Evolutionary conservation across 805 yeast genomes (phyloP).

Genomic region (Debaryomyces tyrocola): DNA sequence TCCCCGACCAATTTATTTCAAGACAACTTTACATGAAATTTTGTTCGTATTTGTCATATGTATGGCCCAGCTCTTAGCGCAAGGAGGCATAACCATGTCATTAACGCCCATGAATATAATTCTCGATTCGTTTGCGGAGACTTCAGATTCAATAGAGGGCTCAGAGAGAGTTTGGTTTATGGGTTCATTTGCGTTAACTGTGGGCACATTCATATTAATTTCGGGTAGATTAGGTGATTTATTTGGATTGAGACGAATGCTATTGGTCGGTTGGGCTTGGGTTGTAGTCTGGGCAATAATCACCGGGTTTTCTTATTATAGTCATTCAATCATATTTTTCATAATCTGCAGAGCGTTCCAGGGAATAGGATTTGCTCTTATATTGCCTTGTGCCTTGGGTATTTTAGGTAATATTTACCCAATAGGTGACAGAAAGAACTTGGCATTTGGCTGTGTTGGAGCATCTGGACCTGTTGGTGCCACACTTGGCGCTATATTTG

Average conservation of each 20-base stretch:
- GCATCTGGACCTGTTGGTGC: slow-evolving; percentile 67
- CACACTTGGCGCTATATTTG: slow-evolving; percentile 52
- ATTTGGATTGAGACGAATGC: slow-evolving; percentile 58
- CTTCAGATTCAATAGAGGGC: slow-evolving; percentile 6
- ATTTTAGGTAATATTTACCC: slow-evolving; percentile 46
- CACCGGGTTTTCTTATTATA: slow-evolving; percentile 56
- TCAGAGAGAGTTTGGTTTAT: slow-evolving; percentile 58
- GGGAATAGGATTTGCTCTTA: slow-evolving; percentile 62
- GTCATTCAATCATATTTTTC: slow-evolving; percentile 50
- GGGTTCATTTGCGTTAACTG: slow-evolving; percentile 69
- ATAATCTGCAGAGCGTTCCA: slow-evolving; percentile 58
- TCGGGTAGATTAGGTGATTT: slow-evolving; percentile 75
- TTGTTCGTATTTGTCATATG: slow-evolving; percentile 20
- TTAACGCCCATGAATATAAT: slow-evolving; percentile 39
- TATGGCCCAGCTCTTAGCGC: slow-evolving; percentile 37
- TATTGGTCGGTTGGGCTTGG: slow-evolving; percentile 58
- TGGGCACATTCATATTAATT: slow-evolving; percentile 69
- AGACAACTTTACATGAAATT: slow-evolving; percentile 23
- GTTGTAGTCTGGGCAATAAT: slow-evolving; percentile 57
- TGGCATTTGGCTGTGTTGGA: slow-evolving; percentile 58
- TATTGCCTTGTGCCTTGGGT: slow-evolving; percentile 62
- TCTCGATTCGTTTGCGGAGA: slow-evolving; percentile 21
- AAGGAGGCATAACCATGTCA: slow-evolving; percentile 39
- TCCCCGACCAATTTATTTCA: slow-evolving; percentile 16
- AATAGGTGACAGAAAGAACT: slow-evolving; percentile 47